Evolutionary conservation across 345 rosid species (phyloP).

Genomic region (Eucalyptus globulus): DNA sequence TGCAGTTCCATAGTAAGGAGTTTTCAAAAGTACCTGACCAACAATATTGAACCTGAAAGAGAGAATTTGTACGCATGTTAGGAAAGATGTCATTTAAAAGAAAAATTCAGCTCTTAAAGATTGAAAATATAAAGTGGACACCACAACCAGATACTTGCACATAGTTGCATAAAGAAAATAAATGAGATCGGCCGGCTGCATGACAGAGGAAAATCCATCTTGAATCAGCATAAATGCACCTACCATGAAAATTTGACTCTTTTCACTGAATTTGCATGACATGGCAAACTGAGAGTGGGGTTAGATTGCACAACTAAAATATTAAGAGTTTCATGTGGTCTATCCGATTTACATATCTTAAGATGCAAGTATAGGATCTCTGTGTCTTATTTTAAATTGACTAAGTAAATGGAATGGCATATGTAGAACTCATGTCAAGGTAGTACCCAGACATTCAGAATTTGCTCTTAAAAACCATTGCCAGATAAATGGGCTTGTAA

Average conservation of each 20-base stretch:
- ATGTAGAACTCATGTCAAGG: background rate
- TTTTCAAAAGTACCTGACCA: conserved; percentile 53
- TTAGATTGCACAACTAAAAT: background rate
- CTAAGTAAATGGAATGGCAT: background rate
- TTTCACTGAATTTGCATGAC: background rate
- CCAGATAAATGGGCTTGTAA: background rate
- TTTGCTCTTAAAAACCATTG: background rate
- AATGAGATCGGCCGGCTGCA: background rate
- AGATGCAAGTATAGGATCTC: background rate
- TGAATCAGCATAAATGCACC: background rate
- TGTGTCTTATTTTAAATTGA: background rate
- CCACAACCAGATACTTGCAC: background rate
- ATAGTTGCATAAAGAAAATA: background rate
- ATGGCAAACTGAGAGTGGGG: background rate
- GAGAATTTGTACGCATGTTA: background rate
- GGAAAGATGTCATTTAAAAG: background rate
- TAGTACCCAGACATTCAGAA: background rate
- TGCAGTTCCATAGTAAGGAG: background rate
- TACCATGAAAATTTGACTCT: background rate
- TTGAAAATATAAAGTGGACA: background rate
- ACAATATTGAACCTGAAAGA: conserved; percentile 93
- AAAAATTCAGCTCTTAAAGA: background rate
- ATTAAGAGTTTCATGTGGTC: background rate
- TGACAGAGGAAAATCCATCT: background rate
- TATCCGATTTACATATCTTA: background rate